A percentile compares a stretch with the other conserved stretches of the same genome.
Conservation (phyloP, 179 eudicot species). For the Nepenthes alata region DNA sequence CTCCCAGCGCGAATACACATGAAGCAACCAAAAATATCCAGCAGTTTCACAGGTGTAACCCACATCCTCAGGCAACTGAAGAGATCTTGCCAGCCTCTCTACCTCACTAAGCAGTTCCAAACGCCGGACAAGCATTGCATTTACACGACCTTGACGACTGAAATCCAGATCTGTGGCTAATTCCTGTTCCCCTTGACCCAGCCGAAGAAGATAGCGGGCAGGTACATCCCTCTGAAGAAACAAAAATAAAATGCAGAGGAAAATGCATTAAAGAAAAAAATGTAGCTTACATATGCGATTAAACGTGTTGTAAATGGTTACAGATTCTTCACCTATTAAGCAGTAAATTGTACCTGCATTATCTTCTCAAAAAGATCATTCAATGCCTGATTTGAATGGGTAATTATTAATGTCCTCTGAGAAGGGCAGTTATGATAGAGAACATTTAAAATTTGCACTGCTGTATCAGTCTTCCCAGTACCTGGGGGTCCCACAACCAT, state of each 20-base stretch:
- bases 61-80: constrained; percentile 90
- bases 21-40: constrained; percentile 95
- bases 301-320: not conserved
- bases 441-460: constrained; percentile 86
- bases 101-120: constrained; percentile 89
- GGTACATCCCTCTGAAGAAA: constrained; percentile 84
- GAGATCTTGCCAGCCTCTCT: constrained; percentile 90
- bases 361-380: constrained; percentile 96
- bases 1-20: constrained; percentile 97
- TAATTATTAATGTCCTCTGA: constrained; percentile 90
- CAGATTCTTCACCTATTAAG: not conserved
- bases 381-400: constrained; percentile 94
- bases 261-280: not conserved
- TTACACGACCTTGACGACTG: constrained; percentile 96
- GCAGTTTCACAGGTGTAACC: constrained; percentile 98
- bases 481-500: constrained; percentile 99
- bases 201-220: constrained; percentile 94
- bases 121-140: constrained; percentile 94
- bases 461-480: constrained; percentile 97
- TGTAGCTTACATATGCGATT: too few relatives aligned
- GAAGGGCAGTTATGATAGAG: constrained; percentile 96
- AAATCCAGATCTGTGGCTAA: constrained; percentile 95
- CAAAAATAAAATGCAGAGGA: constrained; percentile 5
- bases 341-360: constrained; percentile 58
- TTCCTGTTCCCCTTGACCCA: constrained; percentile 98